Evolutionary conservation across 2,329 filamentous ascomycete genomes (phyloP).

Genomic region (Cryphonectria carpinicola): DNA sequence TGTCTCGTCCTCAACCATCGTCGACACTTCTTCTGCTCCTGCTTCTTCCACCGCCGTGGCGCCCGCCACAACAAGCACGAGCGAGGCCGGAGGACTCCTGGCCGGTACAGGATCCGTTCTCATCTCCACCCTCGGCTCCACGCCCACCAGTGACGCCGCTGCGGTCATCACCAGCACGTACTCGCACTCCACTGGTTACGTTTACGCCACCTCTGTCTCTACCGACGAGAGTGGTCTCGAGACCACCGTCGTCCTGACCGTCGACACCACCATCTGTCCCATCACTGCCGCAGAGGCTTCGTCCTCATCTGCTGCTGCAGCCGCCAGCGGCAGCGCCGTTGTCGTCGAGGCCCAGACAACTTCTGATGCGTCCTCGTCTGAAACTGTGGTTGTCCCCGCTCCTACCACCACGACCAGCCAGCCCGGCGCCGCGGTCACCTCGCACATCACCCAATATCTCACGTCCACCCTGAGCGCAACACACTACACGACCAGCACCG

Average conservation of each 20-base stretch:
- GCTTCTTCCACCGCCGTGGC: not conserved
- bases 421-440: constrained; percentile 6
- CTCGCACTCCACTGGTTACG: constrained; percentile 25
- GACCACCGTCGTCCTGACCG: constrained; percentile 25
- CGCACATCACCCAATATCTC: not conserved
- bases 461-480: not conserved
- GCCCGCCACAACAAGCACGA: constrained; percentile 10
- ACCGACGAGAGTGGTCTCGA: constrained; percentile 25
- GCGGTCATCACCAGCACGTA: constrained; percentile 7
- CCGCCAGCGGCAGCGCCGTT: constrained; percentile 3
- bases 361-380: not conserved
- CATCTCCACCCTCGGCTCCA: constrained; percentile 18
- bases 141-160: constrained; percentile 10
- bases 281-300: constrained; percentile 26
- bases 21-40: constrained; percentile 6
- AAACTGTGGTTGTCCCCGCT: not conserved
- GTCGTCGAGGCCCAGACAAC: constrained; percentile 20
- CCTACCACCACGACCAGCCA: not conserved
- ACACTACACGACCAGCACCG: constrained; percentile 25
- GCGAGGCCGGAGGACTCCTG: constrained; percentile 9
- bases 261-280: constrained; percentile 27
- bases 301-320: constrained; percentile 3
- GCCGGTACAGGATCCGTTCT: constrained; percentile 20
- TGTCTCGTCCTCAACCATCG: not conserved
- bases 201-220: constrained; percentile 15